phyloP scores from a whole-genome alignment of 305 asterid genomes.

The Rubia occidens region DNA sequence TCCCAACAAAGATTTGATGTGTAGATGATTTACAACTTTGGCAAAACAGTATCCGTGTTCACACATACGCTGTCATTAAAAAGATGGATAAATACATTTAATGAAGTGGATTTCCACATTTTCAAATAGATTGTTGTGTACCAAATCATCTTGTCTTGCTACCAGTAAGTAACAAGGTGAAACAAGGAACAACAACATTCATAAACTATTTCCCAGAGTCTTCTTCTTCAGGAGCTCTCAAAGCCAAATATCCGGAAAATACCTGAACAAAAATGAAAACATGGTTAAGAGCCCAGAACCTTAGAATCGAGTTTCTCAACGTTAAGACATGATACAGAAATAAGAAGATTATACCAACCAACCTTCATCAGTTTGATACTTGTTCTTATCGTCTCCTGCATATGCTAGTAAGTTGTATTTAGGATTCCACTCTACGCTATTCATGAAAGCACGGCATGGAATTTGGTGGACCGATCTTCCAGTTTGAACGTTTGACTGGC shows the following conservation, averaged over 20 bases:
- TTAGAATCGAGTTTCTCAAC: not conserved
- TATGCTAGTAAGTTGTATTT: conserved; percentile 79
- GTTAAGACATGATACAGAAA: not conserved
- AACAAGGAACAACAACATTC: too few relatives aligned
- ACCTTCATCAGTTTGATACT: conserved; percentile 92
- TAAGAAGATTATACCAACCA: not conserved
- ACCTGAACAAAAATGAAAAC: conserved; percentile 32
- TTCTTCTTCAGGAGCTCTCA: conserved; percentile 34
- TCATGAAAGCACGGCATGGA: conserved; percentile 96
- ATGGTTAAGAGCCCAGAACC: not conserved
- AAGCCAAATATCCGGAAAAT: conserved; percentile 88
- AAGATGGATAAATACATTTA: not conserved
- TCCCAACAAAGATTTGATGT: not conserved
- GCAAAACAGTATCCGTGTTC: conserved; percentile 17
- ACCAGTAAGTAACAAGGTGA: not conserved
- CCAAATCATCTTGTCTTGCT: not conserved
- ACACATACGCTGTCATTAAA: not conserved
- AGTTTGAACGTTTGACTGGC: conserved; percentile 66
- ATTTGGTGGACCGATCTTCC: conserved; percentile 90
- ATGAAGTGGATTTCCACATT: not conserved
- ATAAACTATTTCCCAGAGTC: too few relatives aligned
- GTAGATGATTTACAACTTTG: conserved; percentile 2
- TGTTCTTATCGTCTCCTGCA: conserved; percentile 97
- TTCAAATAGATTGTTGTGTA: not conserved
- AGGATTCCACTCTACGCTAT: conserved; percentile 98